A percentile compares a stretch with the other conserved stretches of the same genome.
phyloP scores from a whole-genome alignment of 2,329 filamentous ascomycete genomes.

The Phialophora expanda region DNA sequence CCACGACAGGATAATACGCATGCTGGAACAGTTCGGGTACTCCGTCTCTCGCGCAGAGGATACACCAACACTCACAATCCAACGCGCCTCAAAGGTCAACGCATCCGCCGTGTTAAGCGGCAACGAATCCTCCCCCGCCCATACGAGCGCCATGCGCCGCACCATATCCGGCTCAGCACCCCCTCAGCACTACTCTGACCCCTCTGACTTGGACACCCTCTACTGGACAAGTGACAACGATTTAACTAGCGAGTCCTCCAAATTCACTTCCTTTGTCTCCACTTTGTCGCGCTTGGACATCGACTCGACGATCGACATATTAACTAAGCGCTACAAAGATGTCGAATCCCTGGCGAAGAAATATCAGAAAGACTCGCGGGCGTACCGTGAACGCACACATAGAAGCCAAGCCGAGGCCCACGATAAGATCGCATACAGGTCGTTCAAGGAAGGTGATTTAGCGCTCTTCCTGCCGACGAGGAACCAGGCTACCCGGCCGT shows the following conservation, averaged over 20 bases:
- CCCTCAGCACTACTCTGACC: slow-evolving; percentile 63
- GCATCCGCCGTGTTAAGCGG: slow-evolving; percentile 52
- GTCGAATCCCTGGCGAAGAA: slow-evolving; percentile 92
- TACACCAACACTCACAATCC: slow-evolving; percentile 68
- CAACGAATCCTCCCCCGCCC: slow-evolving; percentile 37
- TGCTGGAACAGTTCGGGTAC: slow-evolving; percentile 87
- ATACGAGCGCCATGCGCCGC: slow-evolving; percentile 45
- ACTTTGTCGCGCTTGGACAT: slow-evolving; percentile 79
- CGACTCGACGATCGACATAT: slow-evolving; percentile 80
- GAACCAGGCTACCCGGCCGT: slow-evolving; percentile 91
- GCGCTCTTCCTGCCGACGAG: slow-evolving; percentile 92
- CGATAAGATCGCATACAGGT: slow-evolving; percentile 92
- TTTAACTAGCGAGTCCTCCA: slow-evolving; percentile 68
- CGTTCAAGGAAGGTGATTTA: slow-evolving; percentile 95
- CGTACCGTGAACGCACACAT: slow-evolving; percentile 86
- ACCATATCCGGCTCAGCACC: slow-evolving; percentile 58
- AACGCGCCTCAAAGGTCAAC: slow-evolving; percentile 67
- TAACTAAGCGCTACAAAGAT: slow-evolving; percentile 89
- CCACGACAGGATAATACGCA: slow-evolving; percentile 78
- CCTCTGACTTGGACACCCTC: slow-evolving; percentile 72
- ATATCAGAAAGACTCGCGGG: slow-evolving; percentile 85
- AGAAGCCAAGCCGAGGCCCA: slow-evolving; percentile 81
- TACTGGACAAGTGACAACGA: slow-evolving; percentile 80
- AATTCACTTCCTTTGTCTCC: slow-evolving; percentile 75
- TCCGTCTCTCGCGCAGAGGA: slow-evolving; percentile 75